Conservation (phyloP, 441 rosid species). For the Populus hybrid region DNA sequence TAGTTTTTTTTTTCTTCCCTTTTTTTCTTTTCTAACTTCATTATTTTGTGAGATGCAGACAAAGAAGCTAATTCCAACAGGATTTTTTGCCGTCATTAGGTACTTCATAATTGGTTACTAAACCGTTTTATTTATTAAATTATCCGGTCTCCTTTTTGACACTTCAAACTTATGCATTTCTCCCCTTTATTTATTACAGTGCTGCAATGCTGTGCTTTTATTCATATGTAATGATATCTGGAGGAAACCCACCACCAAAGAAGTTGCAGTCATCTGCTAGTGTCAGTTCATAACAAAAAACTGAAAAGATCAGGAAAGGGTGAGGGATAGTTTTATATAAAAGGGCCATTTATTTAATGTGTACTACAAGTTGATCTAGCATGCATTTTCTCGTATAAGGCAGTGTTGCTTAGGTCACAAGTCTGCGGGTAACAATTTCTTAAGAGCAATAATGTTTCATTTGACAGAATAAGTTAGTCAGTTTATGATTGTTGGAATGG, state of each 20-base stretch:
- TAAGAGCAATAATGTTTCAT: background rate
- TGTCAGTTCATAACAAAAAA: slow-evolving; percentile 31
- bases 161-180: background rate
- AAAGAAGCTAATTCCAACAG: slow-evolving; percentile 67
- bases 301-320: background rate
- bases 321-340: background rate
- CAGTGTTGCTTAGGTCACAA: background rate
- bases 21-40: slow-evolving; percentile 6
- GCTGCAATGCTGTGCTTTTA: slow-evolving; percentile 84
- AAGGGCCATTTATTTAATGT: background rate
- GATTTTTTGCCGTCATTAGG: slow-evolving; percentile 59
- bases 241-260: slow-evolving; percentile 97
- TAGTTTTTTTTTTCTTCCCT: too few species aligned
- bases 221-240: slow-evolving; percentile 64
- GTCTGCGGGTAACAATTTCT: background rate
- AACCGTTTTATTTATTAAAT: slow-evolving; percentile 2
- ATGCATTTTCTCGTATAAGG: background rate
- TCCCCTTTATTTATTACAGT: slow-evolving; percentile 34
- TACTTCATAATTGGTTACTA: slow-evolving; percentile 18
- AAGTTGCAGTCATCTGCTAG: slow-evolving; percentile 53
- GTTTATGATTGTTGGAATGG: background rate
- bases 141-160: background rate
- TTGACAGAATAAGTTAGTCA: background rate
- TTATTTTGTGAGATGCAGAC: slow-evolving; percentile 47
- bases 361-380: background rate